Percentiles rank a stretch among this genome's conserved stretches.
Conservation (phyloP, 805 yeast species). For the Pichia pseudocactophila region DNA sequence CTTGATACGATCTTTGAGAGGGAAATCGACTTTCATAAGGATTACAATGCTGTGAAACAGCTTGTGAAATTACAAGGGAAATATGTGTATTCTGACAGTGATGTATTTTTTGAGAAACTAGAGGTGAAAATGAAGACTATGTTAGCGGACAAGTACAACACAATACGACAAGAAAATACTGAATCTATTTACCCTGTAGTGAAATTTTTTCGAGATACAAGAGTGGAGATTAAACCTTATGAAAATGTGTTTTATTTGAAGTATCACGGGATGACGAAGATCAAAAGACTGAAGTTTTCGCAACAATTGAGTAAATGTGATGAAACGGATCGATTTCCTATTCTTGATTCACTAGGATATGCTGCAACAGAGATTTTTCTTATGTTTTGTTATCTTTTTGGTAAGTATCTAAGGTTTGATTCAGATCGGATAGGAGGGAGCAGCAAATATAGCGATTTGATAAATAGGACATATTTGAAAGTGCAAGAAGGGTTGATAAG, state of each 20-base stretch:
- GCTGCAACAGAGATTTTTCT: not conserved
- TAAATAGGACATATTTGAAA: not conserved
- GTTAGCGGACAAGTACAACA: not conserved
- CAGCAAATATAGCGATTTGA: not conserved
- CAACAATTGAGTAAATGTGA: not conserved
- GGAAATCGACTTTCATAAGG: not conserved
- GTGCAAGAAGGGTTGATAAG: not conserved
- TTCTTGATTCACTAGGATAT: not conserved
- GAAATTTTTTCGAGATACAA: not conserved
- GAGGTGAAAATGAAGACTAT: not conserved
- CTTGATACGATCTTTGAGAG: not conserved
- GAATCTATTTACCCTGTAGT: not conserved
- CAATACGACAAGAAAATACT: not conserved
- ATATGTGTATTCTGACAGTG: not conserved
- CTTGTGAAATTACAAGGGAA: not conserved
- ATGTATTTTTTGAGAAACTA: not conserved
- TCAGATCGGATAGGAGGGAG: not conserved
- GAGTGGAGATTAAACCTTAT: not conserved
- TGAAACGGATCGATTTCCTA: not conserved
- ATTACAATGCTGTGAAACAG: not conserved
- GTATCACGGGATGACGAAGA: not conserved
- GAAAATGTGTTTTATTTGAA: not conserved
- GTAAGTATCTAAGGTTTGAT: not conserved
- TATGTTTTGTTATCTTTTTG: not conserved
- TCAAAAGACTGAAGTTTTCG: not conserved